Base-by-base conservation (phyloP, 1,284 basidiomycete species). In the Microbotryum violaceum region DNA sequence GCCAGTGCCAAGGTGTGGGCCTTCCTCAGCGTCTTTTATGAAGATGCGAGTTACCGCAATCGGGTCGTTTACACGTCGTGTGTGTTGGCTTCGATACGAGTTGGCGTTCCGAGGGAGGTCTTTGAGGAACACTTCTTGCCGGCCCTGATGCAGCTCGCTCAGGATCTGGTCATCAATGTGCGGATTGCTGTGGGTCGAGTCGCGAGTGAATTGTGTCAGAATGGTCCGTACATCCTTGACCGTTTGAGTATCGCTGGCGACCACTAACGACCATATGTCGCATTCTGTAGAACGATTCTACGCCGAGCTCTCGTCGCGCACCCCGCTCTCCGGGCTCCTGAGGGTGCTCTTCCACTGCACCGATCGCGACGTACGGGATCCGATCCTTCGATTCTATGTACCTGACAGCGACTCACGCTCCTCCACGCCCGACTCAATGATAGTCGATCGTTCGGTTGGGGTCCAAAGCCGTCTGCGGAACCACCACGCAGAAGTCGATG, bases 161-260 rank as follows among this genome's bases (percentile, higher is more conserved):
- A 78, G 45, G 90, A 94, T 72, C 74, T 72, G n/a, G 83, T 97
- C 27, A 79, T 90, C 54, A 91, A 92, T 70, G 91, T 97, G 52
- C 83, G 91, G 49, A 89, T 97, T 61, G 86, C 84, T 8, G 80
- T 93, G 2, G 86, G 91, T 16, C 82, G 88, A 50, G 79, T 88
- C 37, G 76, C 84, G 23, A 81, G 82, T 46, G 74, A 77, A 49
- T 74, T 86, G 54, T 81, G 78, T 68, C 79, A 84, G 83, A 73
- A 37, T 8, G 45, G 73, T 60, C 66, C 69, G 69, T 27, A 33
- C 12, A 14, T 47, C 20, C 31, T 23, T 8, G 10, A 23, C 7
- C 10, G 6, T 10, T 25, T 23, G 25, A 16, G n/a, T 27, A 8
- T 9, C 23, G 4, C 9, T 3, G 20, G 33, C 10, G 29, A 20